Evolutionary conservation across 371 early-diverging fungal genomes (phyloP).

Genomic region (Entomophthora muscae): DNA sequence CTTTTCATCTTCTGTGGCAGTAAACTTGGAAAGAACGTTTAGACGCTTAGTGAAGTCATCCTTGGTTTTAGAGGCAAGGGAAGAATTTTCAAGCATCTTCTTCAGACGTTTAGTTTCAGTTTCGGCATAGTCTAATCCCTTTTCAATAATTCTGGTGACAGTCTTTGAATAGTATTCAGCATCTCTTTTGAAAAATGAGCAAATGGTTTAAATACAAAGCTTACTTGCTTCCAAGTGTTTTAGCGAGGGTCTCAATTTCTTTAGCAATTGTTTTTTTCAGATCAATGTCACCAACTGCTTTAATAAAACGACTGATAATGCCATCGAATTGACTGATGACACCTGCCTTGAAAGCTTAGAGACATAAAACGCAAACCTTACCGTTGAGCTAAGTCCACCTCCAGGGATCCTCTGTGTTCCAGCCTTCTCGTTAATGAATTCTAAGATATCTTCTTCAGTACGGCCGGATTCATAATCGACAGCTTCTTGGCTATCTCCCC

Average conservation of each 20-base stretch:
- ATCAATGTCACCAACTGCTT: constrained; percentile 16
- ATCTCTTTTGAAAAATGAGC: constrained; percentile 2
- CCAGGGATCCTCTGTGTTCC: constrained; percentile 63
- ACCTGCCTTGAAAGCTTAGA: constrained; percentile 34
- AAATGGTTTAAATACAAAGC: not conserved
- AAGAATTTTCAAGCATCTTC: constrained; percentile 39
- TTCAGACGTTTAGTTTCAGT: constrained; percentile 49
- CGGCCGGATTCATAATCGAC: constrained; percentile 61
- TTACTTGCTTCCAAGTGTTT: constrained; percentile 6
- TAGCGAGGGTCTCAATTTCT: not conserved
- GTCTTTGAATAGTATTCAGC: constrained; percentile 55
- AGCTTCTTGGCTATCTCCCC: constrained; percentile 39
- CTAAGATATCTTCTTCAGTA: constrained; percentile 60
- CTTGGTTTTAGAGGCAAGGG: constrained; percentile 32
- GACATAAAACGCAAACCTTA: constrained; percentile 11
- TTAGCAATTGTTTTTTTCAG: constrained; percentile 1
- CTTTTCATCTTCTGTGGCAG: constrained; percentile 15
- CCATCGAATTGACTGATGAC: constrained; percentile 45
- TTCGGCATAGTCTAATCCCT: constrained; percentile 31
- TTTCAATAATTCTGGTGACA: constrained; percentile 44
- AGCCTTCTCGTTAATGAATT: constrained; percentile 75
- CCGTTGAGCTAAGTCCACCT: constrained; percentile 40
- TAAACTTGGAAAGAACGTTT: constrained; percentile 52
- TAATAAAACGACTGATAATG: constrained; percentile 38
- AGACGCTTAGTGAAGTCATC: constrained; percentile 58